These are phyloP conservation scores for Phenoliferia sp. DNA, from an alignment of 1,284 basidiomycete species.

Conservation along the genomic window DNA sequence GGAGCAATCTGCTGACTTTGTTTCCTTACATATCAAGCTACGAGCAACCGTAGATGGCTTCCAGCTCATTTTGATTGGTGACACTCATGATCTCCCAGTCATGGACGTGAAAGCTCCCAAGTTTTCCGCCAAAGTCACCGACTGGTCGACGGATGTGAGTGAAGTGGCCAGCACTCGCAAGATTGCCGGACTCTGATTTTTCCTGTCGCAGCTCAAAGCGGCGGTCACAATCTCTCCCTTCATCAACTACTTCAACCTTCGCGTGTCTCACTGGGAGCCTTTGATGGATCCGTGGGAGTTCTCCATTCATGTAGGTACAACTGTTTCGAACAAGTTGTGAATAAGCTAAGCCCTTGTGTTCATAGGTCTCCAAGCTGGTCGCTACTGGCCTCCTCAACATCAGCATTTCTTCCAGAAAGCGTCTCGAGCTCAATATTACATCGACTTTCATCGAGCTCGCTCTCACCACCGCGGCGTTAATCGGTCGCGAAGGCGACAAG, in stretches of 20 bases:
- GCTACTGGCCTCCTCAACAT: slow-evolving; percentile 45
- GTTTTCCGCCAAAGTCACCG: slow-evolving; percentile 75
- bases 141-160: slow-evolving; percentile 88
- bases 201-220: slow-evolving; percentile 61
- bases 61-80: slow-evolving; percentile 88
- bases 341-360: slow-evolving; percentile 22
- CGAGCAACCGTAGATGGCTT: slow-evolving; percentile 83
- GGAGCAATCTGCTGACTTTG: background rate
- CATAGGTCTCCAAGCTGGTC: slow-evolving; percentile 45
- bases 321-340: background rate
- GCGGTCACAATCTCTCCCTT: slow-evolving; percentile 72
- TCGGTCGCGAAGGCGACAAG: slow-evolving; percentile 66
- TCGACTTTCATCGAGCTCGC: slow-evolving; percentile 86
- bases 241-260: slow-evolving; percentile 94
- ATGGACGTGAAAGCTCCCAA: slow-evolving; percentile 81
- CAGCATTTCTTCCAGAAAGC: slow-evolving; percentile 68
- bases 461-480: slow-evolving; percentile 66
- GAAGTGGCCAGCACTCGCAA: slow-evolving; percentile 7
- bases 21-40: slow-evolving; percentile 54
- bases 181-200: background rate
- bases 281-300: slow-evolving; percentile 97
- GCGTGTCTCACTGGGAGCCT: slow-evolving; percentile 99
- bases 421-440: slow-evolving; percentile 87
- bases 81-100: slow-evolving; percentile 90
- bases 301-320: slow-evolving; percentile 56